Percentiles rank a stretch among this genome's conserved stretches.
Conservation (phyloP, 176 grass and related monocot species). For the Musa schizocarpa region DNA sequence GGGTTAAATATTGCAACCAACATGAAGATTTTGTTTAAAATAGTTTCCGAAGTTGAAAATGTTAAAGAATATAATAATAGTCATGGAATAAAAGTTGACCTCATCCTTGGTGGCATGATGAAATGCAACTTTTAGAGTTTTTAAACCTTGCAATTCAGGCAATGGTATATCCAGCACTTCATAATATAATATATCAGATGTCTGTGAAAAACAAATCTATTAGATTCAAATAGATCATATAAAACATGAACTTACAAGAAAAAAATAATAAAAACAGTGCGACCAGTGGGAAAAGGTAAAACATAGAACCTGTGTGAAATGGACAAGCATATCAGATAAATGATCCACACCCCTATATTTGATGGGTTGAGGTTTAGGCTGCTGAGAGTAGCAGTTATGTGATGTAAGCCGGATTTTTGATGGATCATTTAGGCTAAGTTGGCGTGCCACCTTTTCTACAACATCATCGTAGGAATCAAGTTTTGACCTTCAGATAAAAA, state of each 20-base stretch:
- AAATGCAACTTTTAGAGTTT: slow-evolving; percentile 95
- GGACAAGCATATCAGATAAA: slow-evolving; percentile 84
- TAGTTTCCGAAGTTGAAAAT: background rate
- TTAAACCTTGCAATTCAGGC: slow-evolving; percentile 84
- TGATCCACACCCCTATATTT: slow-evolving; percentile 73
- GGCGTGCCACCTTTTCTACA: slow-evolving; percentile 64
- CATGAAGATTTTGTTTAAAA: background rate
- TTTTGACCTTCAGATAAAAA: slow-evolving; percentile 56
- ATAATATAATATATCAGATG: slow-evolving; percentile 84
- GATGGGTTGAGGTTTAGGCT: slow-evolving; percentile 88
- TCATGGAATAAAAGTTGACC: slow-evolving; percentile 35
- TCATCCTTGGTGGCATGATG: slow-evolving; percentile 92
- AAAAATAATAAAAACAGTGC: background rate
- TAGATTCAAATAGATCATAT: background rate
- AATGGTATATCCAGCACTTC: slow-evolving; percentile 92
- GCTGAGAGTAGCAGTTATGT: slow-evolving; percentile 93
- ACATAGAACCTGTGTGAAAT: slow-evolving; percentile 69
- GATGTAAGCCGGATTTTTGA: slow-evolving; percentile 87
- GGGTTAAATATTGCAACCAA: background rate
- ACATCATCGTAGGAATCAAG: slow-evolving; percentile 85
- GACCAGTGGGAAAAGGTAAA: background rate
- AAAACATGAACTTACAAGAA: background rate
- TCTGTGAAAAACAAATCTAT: slow-evolving; percentile 34
- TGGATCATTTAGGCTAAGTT: slow-evolving; percentile 70
- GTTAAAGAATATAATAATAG: slow-evolving; percentile 15